Evolutionary conservation across 1,139 yeast species (phyloP), one percentile per base, ranked within the genome.

Genomic region (Candida neerlandica): DNA sequence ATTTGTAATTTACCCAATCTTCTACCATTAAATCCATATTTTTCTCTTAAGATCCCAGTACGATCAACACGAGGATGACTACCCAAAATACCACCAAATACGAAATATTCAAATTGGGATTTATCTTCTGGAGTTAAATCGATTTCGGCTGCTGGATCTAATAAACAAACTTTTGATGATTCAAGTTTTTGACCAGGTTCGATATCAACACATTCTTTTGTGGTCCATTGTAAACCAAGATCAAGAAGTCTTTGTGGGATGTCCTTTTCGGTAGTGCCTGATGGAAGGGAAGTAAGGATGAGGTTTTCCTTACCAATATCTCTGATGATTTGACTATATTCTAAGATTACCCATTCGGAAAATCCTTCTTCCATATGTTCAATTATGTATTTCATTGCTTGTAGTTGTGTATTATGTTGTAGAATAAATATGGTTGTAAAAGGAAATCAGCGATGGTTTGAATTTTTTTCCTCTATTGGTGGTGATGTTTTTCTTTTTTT

Each of bases 311-410:
- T 71, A 2, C 97, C 97, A 5, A 94, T 85, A 56, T 92, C 97
- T 48, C 80, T 74, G 48, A 91, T 82, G 51, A 94, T 91, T 61
- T 88, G 90, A 29, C 83, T 72, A 66, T 94, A 94, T 63, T 94
- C 99, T 21, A 94, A 77, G 42, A 82, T 79, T 40, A 92, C 98
- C 99, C 99, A 94, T 60, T 89, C 95, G 58, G 96, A 89, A 77
- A 94, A 90, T 1, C 96, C 97, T 54, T 85, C 89, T 68, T 94
- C 99, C 97, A 94, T 91, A 66, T 94, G 99, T 70, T 94, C 99
- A 50, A 94, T 90, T 48, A 94, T 82, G 75, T 90, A 92, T 69
- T 89, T 90, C 96, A 89, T 89, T 2, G n/a, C n/a, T n/a, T n/a
- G 16, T 32, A 12, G 35, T 10, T 34, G 33, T 6, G 9, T 29